Evolutionary conservation across 1,284 basidiomycete genomes (phyloP).

Genomic region (Stygiomarasmius scandens): DNA sequence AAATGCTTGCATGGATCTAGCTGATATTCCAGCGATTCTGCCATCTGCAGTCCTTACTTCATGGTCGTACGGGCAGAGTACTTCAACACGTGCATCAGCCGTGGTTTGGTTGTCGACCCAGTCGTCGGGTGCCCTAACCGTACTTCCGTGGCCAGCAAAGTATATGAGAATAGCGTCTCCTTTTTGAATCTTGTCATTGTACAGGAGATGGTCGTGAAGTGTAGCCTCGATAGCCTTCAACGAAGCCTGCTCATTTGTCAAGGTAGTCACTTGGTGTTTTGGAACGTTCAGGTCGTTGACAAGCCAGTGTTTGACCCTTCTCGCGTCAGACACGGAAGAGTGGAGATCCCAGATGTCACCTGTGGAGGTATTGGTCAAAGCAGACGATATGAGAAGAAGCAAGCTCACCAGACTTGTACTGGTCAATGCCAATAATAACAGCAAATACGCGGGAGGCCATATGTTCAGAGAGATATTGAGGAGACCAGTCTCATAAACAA

Average conservation of each 20-base stretch:
- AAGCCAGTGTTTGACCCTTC: conserved; percentile 57
- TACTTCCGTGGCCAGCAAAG: conserved; percentile 70
- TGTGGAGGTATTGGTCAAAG: background rate
- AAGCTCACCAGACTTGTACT: conserved; percentile 49
- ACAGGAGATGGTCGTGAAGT: conserved; percentile 60
- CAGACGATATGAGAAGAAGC: background rate
- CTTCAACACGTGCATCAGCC: conserved; percentile 47
- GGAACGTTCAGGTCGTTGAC: conserved; percentile 57
- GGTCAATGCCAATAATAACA: conserved; percentile 59
- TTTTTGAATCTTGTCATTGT: conserved; percentile 56
- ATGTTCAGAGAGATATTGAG: too few relatives aligned
- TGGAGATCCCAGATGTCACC: conserved; percentile 65
- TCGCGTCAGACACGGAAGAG: conserved; percentile 63
- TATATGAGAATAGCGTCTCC: conserved; percentile 69
- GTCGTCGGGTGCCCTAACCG: conserved; percentile 51
- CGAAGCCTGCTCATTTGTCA: conserved; percentile 60
- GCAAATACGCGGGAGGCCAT: too few relatives aligned
- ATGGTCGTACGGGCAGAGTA: conserved; percentile 66
- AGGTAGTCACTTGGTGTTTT: conserved; percentile 54
- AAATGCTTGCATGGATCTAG: conserved; percentile 63
- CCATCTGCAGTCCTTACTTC: conserved; percentile 50
- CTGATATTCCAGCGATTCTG: conserved; percentile 62
- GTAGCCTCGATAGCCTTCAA: conserved; percentile 58
- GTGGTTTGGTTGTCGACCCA: conserved; percentile 49
- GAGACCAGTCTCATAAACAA: too few relatives aligned